These are phyloP conservation scores for Gamsiella multidivaricata DNA, from an alignment of 192 early-diverging fungal genomes.

Conservation along the genomic window DNA sequence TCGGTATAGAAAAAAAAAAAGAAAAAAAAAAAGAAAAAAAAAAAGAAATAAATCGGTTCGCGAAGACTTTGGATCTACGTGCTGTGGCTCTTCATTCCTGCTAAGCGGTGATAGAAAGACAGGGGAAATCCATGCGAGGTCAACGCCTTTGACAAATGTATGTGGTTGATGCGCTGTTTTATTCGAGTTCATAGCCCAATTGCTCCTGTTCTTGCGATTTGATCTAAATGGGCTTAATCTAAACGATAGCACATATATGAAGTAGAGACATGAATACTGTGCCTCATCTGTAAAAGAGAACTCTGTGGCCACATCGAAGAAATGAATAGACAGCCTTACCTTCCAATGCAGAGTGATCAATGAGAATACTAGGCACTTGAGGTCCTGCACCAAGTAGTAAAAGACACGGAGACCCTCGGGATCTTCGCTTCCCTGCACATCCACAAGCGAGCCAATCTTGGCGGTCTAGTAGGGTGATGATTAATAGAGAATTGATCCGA, in stretches of 20 bases:
- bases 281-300: too few relatives aligned
- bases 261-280: too few relatives aligned
- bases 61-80: too few relatives aligned
- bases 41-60: too few relatives aligned
- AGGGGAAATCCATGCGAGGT: too few relatives aligned
- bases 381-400: conserved; percentile 98
- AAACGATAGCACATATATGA: neutral
- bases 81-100: too few relatives aligned
- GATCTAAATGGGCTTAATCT: conserved; percentile 48
- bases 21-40: neutral
- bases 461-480: conserved; percentile 69
- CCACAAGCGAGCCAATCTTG: conserved; percentile 91
- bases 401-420: conserved; percentile 94
- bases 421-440: conserved; percentile 89
- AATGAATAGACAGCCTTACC: conserved; percentile 56
- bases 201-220: too few relatives aligned
- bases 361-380: conserved; percentile 96
- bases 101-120: too few relatives aligned
- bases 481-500: neutral
- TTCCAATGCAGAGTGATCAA: conserved; percentile 97
- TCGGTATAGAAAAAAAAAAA: neutral
- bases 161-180: too few relatives aligned
- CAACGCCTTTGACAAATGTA: too few relatives aligned
- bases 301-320: too few relatives aligned
- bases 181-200: too few relatives aligned